These are phyloP conservation scores for Eimeria mitis DNA, from an alignment of 169 alveolate species.

Conservation along the genomic window DNA sequence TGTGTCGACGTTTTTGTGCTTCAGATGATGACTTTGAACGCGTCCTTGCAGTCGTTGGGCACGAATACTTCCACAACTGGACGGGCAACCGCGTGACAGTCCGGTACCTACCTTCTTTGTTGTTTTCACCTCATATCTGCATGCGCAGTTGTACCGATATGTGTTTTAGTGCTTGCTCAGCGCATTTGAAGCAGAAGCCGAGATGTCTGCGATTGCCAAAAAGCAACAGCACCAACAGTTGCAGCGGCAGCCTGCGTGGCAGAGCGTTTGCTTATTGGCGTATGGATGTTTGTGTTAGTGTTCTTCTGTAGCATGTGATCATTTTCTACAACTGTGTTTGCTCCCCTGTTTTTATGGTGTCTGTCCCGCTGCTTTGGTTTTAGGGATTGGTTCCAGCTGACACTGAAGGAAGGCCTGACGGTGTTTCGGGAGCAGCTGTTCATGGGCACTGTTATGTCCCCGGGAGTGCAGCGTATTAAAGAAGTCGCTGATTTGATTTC, in stretches of 20 bases:
- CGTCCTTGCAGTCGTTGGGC: conserved; percentile 94
- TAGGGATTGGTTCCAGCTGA: conserved; percentile 83
- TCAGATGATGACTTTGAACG: conserved; percentile 92
- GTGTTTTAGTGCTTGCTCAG: background rate
- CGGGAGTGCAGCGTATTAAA: conserved; percentile 91
- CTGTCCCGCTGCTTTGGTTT: background rate
- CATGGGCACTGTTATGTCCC: conserved; percentile 88
- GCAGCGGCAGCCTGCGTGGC: background rate
- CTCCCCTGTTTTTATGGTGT: background rate
- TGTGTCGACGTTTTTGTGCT: background rate
- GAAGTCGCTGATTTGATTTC: conserved; percentile 90
- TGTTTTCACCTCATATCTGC: conserved; percentile 46
- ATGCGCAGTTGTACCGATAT: background rate
- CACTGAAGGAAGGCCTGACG: conserved; percentile 95
- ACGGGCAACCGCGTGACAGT: conserved; percentile 97
- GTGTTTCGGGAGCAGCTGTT: conserved; percentile 95
- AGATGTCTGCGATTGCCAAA: background rate
- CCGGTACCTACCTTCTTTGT: conserved; percentile 94
- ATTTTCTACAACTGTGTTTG: background rate
- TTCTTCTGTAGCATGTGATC: background rate
- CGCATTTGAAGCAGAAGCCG: background rate
- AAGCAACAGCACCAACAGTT: background rate
- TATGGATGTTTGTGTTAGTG: background rate
- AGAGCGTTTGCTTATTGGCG: background rate
- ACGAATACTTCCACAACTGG: conserved; percentile 97